A percentile compares a stretch with the other conserved stretches of the same genome.
Conservation (phyloP, 768 basidiomycete genomes). For the Crassisporium funariophilum region DNA sequence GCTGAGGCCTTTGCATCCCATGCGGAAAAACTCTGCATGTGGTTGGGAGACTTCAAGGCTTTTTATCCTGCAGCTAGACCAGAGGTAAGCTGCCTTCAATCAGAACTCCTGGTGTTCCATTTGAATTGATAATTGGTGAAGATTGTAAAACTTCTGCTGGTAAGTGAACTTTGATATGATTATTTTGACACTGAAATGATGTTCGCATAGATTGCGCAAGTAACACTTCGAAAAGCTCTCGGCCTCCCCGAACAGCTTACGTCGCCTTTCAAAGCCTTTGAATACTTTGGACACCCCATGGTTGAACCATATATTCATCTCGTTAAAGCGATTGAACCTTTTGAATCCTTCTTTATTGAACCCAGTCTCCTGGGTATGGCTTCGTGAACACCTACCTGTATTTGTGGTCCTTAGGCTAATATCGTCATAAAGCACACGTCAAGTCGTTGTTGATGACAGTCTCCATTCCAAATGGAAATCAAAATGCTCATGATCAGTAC, state of each 20-base stretch:
- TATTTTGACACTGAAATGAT: background rate
- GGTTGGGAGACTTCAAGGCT: conserved; percentile 49
- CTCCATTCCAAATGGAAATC: no score
- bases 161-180: conserved; percentile 19
- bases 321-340: conserved; percentile 32
- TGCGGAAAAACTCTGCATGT: conserved; percentile 42
- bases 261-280: conserved; percentile 31
- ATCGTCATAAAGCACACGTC: no score
- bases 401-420: background rate
- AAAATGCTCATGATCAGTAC: no score
- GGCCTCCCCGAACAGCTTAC: conserved; percentile 19
- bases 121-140: conserved; percentile 22
- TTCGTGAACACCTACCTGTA: background rate
- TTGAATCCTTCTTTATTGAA: conserved; percentile 34
- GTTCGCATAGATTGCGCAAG: conserved; percentile 37
- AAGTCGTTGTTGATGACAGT: no score
- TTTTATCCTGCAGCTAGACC: conserved; percentile 54
- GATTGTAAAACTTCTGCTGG: conserved; percentile 55
- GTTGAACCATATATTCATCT: conserved; percentile 36
- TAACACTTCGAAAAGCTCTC: conserved; percentile 34
- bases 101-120: background rate
- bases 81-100: conserved; percentile 41
- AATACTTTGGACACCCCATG: conserved; percentile 33
- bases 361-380: conserved; percentile 33
- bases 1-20: conserved; percentile 21